Evolutionary conservation across 768 basidiomycete genomes (phyloP).

Genomic region (Agaricus blazei): DNA sequence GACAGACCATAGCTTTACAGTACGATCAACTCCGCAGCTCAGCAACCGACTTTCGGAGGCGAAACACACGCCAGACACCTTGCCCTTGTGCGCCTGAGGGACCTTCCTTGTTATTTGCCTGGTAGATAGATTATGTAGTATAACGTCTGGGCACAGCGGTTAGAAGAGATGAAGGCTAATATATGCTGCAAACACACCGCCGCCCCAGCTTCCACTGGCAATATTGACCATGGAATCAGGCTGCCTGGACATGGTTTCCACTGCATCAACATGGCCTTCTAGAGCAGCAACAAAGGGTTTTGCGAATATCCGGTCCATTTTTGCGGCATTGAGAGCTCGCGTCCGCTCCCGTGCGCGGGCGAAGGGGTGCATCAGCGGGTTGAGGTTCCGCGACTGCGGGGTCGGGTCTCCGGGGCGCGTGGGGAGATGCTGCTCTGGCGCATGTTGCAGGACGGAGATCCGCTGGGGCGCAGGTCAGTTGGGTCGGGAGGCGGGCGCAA

Average conservation of each 20-base stretch:
- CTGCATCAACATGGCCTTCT: constrained; percentile 92
- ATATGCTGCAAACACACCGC: constrained; percentile 52
- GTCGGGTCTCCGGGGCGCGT: constrained; percentile 76
- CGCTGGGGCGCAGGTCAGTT: constrained; percentile 40
- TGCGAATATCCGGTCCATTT: constrained; percentile 97
- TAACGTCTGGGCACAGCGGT: constrained; percentile 50
- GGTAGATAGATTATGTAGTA: constrained; percentile 75
- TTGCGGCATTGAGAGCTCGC: constrained; percentile 90
- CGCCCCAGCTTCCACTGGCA: constrained; percentile 94
- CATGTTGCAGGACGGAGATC: constrained; percentile 86
- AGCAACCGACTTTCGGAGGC: constrained; percentile 49
- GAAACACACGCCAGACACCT: constrained; percentile 79
- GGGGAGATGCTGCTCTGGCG: constrained; percentile 69
- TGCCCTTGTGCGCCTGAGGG: constrained; percentile 76
- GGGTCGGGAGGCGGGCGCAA: background rate
- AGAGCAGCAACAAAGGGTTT: constrained; percentile 90
- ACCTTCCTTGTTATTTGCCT: constrained; percentile 50
- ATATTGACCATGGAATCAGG: constrained; percentile 70
- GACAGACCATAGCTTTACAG: constrained; percentile 76
- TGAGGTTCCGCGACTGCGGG: constrained; percentile 86
- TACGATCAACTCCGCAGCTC: constrained; percentile 80
- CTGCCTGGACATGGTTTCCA: constrained; percentile 78
- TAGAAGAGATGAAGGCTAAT: background rate
- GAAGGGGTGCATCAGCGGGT: constrained; percentile 95
- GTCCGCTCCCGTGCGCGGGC: constrained; percentile 88